Evolutionary conservation across 2,329 filamentous ascomycete species (phyloP), one percentile per base, ranked within the genome.

Genomic region (Fusarium pseudoanthophilum): DNA sequence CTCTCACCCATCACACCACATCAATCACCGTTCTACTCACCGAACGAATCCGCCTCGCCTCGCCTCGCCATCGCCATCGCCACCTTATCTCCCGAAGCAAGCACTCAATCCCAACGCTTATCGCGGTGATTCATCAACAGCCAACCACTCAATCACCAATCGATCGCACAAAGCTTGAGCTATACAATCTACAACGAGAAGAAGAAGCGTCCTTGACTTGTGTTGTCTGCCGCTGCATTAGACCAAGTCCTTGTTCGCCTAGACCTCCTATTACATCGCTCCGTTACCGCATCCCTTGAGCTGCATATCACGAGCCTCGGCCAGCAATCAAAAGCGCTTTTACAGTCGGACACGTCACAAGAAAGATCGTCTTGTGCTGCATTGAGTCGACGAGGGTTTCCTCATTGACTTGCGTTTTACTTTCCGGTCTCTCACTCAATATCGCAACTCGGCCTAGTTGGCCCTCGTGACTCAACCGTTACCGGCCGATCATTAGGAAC

Each of bases 161-260:
- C 65, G 51, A 74, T 74, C 68, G 70, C 69, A 67, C 72, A 59
- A 56, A 62, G 64, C 66, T 74, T 60, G 63, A 73, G 74, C 64
- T 56, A 69, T 60, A 66, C 70, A 66, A 69, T 60, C 42, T 28
- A 42, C 30, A 65, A 72, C 78, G 78, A 81, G 79, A 81, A 80
- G 79, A 81, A 81, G 78, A 80, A 80, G 79, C 56, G 73, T 73
- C 75, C 60, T 78, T 73, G 74, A 72, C 69, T 65, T 72, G 67
- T 63, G 70, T 63, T 69, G 63, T 74, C 71, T 62, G 70, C 58
- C 53, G 42, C 60, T 73, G 63, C 67, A 65, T 57, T 75, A 70
- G 69, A 67, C 64, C 55, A 69, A 64, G 69, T 73, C 61, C 46
- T 67, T 52, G 56, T 71, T 71, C 55, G 72, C 70, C 63, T 74